These are phyloP conservation scores for Botrytis deweyae DNA, from an alignment of 2,329 filamentous ascomycete species.

Conservation along the genomic window DNA sequence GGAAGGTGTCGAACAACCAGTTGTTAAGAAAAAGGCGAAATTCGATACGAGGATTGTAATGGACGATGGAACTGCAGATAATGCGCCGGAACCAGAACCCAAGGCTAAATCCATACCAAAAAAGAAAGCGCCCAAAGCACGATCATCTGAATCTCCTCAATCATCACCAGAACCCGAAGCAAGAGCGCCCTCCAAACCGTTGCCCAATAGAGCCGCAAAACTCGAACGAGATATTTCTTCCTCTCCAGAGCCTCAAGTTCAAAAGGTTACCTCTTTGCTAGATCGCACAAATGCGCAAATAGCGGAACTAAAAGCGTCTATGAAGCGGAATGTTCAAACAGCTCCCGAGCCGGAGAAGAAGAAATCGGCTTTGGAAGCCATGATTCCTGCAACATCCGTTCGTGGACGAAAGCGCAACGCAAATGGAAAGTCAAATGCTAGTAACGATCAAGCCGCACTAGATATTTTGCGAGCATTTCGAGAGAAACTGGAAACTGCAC, in stretches of 20 bases:
- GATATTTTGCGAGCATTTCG: conserved; percentile 78
- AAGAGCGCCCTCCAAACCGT: conserved; percentile 32
- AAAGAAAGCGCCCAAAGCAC: conserved; percentile 36
- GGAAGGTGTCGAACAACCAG: conserved; percentile 53
- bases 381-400: conserved; percentile 72
- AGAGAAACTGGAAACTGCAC: conserved; percentile 64
- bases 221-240: conserved; percentile 41
- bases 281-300: conserved; percentile 78
- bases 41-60: conserved; percentile 75
- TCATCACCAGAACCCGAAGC: conserved; percentile 43
- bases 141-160: conserved; percentile 41
- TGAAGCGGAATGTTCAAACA: conserved; percentile 63
- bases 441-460: conserved; percentile 63
- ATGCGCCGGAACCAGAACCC: conserved; percentile 38
- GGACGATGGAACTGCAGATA: conserved; percentile 48
- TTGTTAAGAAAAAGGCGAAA: conserved; percentile 71
- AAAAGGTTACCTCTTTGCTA: conserved; percentile 47
- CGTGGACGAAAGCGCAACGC: conserved; percentile 68
- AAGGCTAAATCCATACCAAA: conserved; percentile 38
- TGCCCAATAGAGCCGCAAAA: conserved; percentile 36
- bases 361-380: conserved; percentile 67
- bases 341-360: conserved; percentile 56
- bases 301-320: conserved; percentile 75
- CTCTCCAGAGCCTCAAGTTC: conserved; percentile 42
- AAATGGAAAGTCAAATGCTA: conserved; percentile 52